Evolutionary conservation across 768 basidiomycete genomes (phyloP).

Genomic region (Tylopilus balloui): DNA sequence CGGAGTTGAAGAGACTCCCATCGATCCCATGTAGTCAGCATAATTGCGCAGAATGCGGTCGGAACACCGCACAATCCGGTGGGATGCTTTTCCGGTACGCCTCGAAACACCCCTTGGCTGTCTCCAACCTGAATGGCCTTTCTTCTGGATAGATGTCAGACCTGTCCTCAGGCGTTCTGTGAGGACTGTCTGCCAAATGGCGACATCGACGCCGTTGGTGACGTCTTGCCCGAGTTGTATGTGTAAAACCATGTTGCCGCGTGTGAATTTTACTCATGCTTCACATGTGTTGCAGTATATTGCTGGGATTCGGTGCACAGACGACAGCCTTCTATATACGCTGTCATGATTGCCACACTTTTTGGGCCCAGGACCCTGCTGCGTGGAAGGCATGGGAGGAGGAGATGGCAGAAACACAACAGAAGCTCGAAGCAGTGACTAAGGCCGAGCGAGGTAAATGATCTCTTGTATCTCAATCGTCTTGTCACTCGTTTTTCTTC

Average conservation of each 20-base stretch:
- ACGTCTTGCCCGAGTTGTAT: constrained; percentile 55
- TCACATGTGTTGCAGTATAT: constrained; percentile 28
- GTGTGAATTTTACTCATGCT: constrained; percentile 10
- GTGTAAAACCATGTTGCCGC: constrained; percentile 14
- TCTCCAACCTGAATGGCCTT: constrained; percentile 1
- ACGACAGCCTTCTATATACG: constrained; percentile 44
- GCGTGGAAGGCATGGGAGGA: constrained; percentile 42
- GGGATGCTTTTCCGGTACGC: constrained; percentile 56
- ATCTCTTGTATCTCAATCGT: not conserved
- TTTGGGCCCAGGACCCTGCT: constrained; percentile 33
- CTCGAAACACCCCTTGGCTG: not conserved
- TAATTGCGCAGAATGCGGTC: constrained; percentile 40
- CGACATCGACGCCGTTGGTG: constrained; percentile 49
- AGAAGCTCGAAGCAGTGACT: constrained; percentile 27
- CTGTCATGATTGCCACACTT: constrained; percentile 45
- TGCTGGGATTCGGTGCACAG: constrained; percentile 38
- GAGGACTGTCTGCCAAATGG: constrained; percentile 55
- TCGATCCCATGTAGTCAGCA: constrained; percentile 47
- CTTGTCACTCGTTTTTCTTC: not conserved
- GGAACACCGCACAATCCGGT: constrained; percentile 44
- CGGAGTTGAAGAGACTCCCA: constrained; percentile 26
- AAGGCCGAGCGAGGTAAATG: not conserved
- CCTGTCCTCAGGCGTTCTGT: constrained; percentile 56
- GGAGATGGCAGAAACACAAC: constrained; percentile 38
- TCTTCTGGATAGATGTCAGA: constrained; percentile 43